A percentile compares a stretch with the other conserved stretches of the same genome.
Conservation (phyloP, 352 stramenopile species). For the Aphanomyces astaci region DNA sequence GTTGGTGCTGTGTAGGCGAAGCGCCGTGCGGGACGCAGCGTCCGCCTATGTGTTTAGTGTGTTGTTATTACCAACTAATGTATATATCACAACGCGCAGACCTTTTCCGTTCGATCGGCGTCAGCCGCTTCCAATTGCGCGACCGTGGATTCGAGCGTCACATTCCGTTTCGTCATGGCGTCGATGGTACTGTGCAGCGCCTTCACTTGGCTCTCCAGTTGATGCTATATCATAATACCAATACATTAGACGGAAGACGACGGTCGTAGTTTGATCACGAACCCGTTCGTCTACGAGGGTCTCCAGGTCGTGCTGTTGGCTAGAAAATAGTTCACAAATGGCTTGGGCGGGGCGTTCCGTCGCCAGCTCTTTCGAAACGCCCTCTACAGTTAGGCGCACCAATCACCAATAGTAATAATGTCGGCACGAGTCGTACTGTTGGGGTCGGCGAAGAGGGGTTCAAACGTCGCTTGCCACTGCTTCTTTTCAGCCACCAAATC, state of each 20-base stretch:
- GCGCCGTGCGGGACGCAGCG: not conserved
- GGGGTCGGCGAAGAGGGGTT: constrained; percentile 22
- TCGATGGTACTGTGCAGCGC: constrained; percentile 39
- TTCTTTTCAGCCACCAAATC: not conserved
- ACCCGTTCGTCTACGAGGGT: constrained; percentile 49
- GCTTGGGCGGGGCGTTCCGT: constrained; percentile 36
- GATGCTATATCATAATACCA: constrained; percentile 14
- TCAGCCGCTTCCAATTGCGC: constrained; percentile 40
- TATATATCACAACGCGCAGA: constrained; percentile 10
- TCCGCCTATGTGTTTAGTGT: not conserved
- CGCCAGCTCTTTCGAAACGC: constrained; percentile 38
- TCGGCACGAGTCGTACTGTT: constrained; percentile 28
- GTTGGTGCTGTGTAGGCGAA: constrained; percentile 46
- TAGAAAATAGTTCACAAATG: constrained; percentile 45
- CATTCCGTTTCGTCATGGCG: constrained; percentile 32
- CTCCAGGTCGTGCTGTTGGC: constrained; percentile 52
- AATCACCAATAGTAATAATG: not conserved
- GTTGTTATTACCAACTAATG: not conserved
- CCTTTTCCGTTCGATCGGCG: constrained; percentile 33
- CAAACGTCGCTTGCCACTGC: not conserved
- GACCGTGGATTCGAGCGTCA: constrained; percentile 39
- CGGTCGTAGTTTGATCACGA: too few species aligned
- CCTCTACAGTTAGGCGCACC: not conserved
- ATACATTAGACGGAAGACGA: too few species aligned
- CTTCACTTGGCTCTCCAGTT: constrained; percentile 44